Evolutionary conservation across 495 filamentous ascomycete species (phyloP).

Genomic region (Penicillium subrubescens): DNA sequence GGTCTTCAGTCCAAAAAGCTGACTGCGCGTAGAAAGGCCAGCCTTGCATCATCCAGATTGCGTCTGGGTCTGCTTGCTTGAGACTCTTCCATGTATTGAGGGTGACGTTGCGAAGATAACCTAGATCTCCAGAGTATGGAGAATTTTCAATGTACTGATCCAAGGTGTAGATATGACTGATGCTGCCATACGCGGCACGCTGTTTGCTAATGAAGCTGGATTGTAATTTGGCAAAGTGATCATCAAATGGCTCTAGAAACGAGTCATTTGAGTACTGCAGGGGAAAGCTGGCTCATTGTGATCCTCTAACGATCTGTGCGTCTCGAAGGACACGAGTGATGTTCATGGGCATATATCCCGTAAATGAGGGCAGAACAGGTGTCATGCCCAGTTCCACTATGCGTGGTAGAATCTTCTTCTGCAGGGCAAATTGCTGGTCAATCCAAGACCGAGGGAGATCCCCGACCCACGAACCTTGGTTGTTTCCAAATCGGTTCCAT

Average conservation of each 20-base stretch:
- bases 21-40: conserved; percentile 52
- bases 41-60: conserved; percentile 59
- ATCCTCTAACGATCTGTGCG: conserved; percentile 49
- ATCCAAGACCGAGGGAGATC: conserved; percentile 49
- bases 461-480: conserved; percentile 53
- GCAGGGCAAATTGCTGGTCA: conserved; percentile 46
- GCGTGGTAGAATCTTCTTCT: conserved; percentile 50
- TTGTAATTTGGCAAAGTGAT: conserved; percentile 48
- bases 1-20: conserved; percentile 52
- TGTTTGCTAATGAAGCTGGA: conserved; percentile 52
- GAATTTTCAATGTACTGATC: conserved; percentile 59
- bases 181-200: conserved; percentile 48
- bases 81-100: conserved; percentile 47
- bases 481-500: conserved; percentile 61
- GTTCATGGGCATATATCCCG: conserved; percentile 49
- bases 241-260: conserved; percentile 53
- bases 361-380: conserved; percentile 51
- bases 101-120: conserved; percentile 50
- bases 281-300: conserved; percentile 48
- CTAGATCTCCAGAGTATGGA: conserved; percentile 50
- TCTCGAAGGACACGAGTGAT: conserved; percentile 44
- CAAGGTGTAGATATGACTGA: conserved; percentile 53
- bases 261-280: conserved; percentile 48
- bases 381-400: conserved; percentile 59
- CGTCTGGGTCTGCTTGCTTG: conserved; percentile 50